Base-by-base conservation (phyloP, 2,329 filamentous ascomycete species). In the Aspergillus sclerotialis region DNA sequence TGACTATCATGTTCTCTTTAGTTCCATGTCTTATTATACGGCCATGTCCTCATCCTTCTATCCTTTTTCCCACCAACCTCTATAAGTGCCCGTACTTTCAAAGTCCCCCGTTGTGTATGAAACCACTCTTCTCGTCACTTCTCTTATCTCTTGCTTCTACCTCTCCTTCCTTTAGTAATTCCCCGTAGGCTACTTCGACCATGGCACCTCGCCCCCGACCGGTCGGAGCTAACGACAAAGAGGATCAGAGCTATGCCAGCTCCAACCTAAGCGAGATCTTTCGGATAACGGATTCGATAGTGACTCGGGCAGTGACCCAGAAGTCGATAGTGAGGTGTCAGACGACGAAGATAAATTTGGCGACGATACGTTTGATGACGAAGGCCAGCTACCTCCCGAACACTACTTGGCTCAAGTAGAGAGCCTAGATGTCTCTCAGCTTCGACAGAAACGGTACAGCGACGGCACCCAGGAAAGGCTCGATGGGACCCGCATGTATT, bases 391-490 rank as follows among this genome's bases (percentile, higher is more conserved):
- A 19, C 39, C 38, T 23, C 36, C 32, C 11, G 37, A 48, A 38
- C 28, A 46, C 28, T 49, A 49, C 29, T 27, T 48, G n/a, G 35
- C 37, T 10, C 21, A 43, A 39, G 45, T 39, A 25, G 37, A 48
- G 39, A 39, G 38, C 26, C 40, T 49, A 8, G 33, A 49, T 44
- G 28, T 47, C 27, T 39, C 46, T 23, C 32, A 44, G 36, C 39
- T 46, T 40, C 29, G 30, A 39, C 39, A 49, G 36, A 38, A 48
- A 30, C 36, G 35, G 26, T 49, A 49, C 33, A 49, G 46, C 36
- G 6, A 14, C 10, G 35, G 9, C n/a, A n/a, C n/a, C n/a, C n/a
- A n/a, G n/a, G n/a, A n/a, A n/a, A n/a, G n/a, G n/a, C n/a, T n/a
- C n/a, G n/a, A n/a, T n/a, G n/a, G n/a, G n/a, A n/a, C n/a, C n/a